A percentile compares a stretch with the other conserved stretches of the same genome.
phyloP scores from a whole-genome alignment of 1,284 basidiomycete species.

The Apiotrichum laibachii region DNA sequence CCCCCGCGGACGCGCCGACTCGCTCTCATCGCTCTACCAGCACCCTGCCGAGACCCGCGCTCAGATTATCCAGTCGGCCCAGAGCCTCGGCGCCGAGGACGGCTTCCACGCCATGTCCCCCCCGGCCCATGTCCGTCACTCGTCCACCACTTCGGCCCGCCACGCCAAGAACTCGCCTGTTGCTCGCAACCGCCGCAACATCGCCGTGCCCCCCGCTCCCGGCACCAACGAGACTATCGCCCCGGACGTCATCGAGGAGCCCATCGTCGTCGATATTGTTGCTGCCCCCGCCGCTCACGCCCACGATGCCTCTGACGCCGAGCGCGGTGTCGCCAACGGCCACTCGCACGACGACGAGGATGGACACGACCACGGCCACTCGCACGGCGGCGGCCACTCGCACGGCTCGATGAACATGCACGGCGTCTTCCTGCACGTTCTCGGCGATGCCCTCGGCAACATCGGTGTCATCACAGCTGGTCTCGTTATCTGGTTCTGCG shows the following conservation, averaged over 20 bases:
- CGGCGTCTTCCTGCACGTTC: slow-evolving; percentile 87
- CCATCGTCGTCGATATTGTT: not conserved
- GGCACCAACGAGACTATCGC: slow-evolving; percentile 37
- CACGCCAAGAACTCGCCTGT: slow-evolving; percentile 9
- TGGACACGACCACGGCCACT: slow-evolving; percentile 33
- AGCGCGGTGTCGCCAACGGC: slow-evolving; percentile 18
- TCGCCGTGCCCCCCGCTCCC: slow-evolving; percentile 21
- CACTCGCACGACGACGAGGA: slow-evolving; percentile 24
- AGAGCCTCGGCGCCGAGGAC: slow-evolving; percentile 34
- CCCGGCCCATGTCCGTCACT: slow-evolving; percentile 21
- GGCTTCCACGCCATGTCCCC: slow-evolving; percentile 30
- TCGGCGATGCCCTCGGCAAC: slow-evolving; percentile 96
- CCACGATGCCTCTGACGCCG: slow-evolving; percentile 11
- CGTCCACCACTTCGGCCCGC: slow-evolving; percentile 10
- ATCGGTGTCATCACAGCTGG: slow-evolving; percentile 96
- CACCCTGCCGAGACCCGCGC: slow-evolving; percentile 88
- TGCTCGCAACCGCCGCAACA: not conserved
- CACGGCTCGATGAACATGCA: slow-evolving; percentile 95
- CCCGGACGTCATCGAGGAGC: slow-evolving; percentile 5
- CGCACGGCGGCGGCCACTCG: slow-evolving; percentile 51
- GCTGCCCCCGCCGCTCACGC: not conserved
- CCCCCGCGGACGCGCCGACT: slow-evolving; percentile 40
- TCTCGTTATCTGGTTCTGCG: slow-evolving; percentile 77
- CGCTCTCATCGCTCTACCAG: slow-evolving; percentile 49
- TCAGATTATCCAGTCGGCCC: slow-evolving; percentile 79